Evolutionary conservation across 345 rosid genomes (phyloP), one percentile per base, ranked within the genome.

Genomic region (Eutrema heterophyllum): DNA sequence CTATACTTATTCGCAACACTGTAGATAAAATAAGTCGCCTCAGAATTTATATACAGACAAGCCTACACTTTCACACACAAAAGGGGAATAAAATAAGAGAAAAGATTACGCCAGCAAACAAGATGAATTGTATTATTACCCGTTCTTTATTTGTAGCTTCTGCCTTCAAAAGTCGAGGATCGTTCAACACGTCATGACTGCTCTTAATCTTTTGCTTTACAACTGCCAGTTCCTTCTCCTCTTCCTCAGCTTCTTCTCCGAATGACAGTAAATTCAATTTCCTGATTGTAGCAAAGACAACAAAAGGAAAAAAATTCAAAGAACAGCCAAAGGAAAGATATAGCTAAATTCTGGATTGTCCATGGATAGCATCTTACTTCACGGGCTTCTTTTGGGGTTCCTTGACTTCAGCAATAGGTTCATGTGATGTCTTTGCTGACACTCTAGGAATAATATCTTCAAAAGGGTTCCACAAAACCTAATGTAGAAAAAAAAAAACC

Each of bases 241-340:
- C 98, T 79, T 92, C 97, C 81, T 92, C 99, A 64, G 94, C 99
- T 83, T 92, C 99, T 72, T 95, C 99, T 56, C 99, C 99, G 51
- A 92, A 92, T 16, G 99, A 95, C 46, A 95, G 98, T 81, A 95
- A 70, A 80, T 84, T 92, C 80, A 92, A 81, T 78, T 92, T 90
- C 81, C 98, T 95, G 80, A 76, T 85, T 40, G 52, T n/a, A 55
- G 65, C 71, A 83, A 67, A 67, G 4, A 80, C 36, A 74, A 40
- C 44, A 74, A 62, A 12, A 58, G 21, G 6, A 41, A 26, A 27
- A 70, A 51, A 48, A 51, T 67, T 68, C 68, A 69, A 74, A 57
- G 10, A 71, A 57, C 55, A 64, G 62, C 40, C 12, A 21, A 63
- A 21, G 54, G 24, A 77, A 70, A 70, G 32, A 30, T 65, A 71